A percentile compares a stretch with the other conserved stretches of the same genome.
These are phyloP conservation scores for Heterobasidion parviporum DNA, from an alignment of 1,284 basidiomycete species.

Conservation along the genomic window DNA sequence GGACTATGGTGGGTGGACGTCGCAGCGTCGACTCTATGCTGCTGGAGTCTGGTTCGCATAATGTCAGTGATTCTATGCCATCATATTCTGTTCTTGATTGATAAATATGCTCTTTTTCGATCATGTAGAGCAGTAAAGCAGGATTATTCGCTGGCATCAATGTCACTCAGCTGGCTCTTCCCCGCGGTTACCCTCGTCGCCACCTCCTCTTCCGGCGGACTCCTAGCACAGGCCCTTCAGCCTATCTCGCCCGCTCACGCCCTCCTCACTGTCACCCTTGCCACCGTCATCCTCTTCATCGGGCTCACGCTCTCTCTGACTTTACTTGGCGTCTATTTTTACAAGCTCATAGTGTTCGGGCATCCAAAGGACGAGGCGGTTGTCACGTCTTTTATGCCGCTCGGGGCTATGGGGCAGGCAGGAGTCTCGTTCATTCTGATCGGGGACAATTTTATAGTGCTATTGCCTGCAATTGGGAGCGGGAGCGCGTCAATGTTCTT, in stretches of 20 bases:
- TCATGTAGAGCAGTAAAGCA: conserved; percentile 52
- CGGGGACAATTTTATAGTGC: conserved; percentile 20
- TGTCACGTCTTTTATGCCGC: conserved; percentile 34
- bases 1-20: conserved; percentile 70
- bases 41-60: conserved; percentile 56
- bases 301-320: conserved; percentile 27
- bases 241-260: conserved; percentile 40
- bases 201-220: conserved; percentile 54
- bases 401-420: conserved; percentile 39
- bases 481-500: conserved; percentile 18
- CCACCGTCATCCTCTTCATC: conserved; percentile 26
- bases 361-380: conserved; percentile 23
- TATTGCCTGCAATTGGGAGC: conserved; percentile 18
- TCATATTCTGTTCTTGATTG: background rate
- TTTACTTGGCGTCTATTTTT: conserved; percentile 17
- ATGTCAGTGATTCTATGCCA: conserved; percentile 36
- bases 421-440: conserved; percentile 33
- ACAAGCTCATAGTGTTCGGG: conserved; percentile 12
- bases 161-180: conserved; percentile 62
- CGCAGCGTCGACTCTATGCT: conserved; percentile 46
- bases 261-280: conserved; percentile 43
- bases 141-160: conserved; percentile 41
- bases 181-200: conserved; percentile 70
- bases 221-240: conserved; percentile 43
- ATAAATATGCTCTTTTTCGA: conserved; percentile 1